phyloP scores from a whole-genome alignment of 2,329 filamentous ascomycete genomes.

The Fusarium ramigenum region DNA sequence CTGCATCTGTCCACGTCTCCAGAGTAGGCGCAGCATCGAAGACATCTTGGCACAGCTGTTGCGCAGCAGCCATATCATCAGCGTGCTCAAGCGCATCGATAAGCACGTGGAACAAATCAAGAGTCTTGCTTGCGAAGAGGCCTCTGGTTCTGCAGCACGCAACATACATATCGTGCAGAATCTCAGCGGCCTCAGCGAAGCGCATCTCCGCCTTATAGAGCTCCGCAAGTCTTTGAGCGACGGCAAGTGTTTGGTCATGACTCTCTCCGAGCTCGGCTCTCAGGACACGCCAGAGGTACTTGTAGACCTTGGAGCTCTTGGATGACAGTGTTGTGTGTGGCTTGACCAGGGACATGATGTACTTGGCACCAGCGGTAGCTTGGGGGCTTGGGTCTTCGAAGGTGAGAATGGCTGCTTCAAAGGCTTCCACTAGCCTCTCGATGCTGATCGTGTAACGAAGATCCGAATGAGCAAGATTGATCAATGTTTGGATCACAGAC shows the following conservation, averaged over 20 bases:
- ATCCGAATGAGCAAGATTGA: not conserved
- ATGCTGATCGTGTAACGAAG: not conserved
- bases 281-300: not conserved
- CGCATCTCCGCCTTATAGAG: not conserved
- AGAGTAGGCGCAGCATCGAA: not conserved
- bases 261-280: not conserved
- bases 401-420: not conserved
- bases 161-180: not conserved
- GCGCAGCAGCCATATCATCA: not conserved
- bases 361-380: not conserved
- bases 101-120: not conserved
- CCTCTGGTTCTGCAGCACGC: not conserved
- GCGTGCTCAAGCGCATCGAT: not conserved
- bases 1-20: not conserved
- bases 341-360: not conserved
- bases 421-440: not conserved
- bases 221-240: not conserved
- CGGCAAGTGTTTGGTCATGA: not conserved
- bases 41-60: not conserved
- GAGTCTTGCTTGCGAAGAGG: not conserved
- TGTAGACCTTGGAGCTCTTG: not conserved
- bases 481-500: not conserved
- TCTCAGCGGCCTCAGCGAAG: not conserved
- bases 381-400: not conserved
- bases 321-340: not conserved